Base-by-base conservation (phyloP, 106 monocot genomes). In the Dioscorea alata region DNA sequence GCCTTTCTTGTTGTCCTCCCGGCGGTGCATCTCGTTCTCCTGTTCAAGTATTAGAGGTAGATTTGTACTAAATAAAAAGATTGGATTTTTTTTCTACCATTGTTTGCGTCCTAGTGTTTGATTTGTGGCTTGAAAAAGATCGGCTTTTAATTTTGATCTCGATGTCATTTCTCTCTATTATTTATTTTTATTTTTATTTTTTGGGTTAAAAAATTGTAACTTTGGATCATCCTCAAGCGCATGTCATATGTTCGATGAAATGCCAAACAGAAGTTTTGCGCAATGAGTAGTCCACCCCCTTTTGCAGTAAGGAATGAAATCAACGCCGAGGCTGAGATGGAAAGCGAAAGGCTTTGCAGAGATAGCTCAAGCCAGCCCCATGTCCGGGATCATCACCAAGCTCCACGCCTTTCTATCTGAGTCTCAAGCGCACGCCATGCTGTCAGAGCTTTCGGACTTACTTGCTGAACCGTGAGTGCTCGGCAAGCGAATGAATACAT, bases 291-390 rank as follows among this genome's bases (percentile, higher is more conserved):
- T 6, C 15, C 54, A 54, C 15, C 54, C 54, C 3, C 15, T 19
- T 14, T 13, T 24, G 63, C 63, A 49, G 12, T 23, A 0, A 66
- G 12, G 23, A 66, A 85, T 85, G 87, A 77, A 83, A 31, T 58
- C 61, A 18, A 62, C 19, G 16, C 63, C 23, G 16, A 61, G 76
- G 34, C 78, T 88, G 19, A 84, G 95, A 74, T 96, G 95, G 91
- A 96, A 96, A 57, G 88, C 86, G 56, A 91, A 82, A 48, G 69
- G 59, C n/a, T 91, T 74, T 60, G 57, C 71, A 0, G 69, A 72
- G 19, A 68, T 82, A 28, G 88, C 95, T 7, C 23, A 57, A 16
- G 67, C 75, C 16, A 86, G 82, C 65, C 95, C 91, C 6, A 88
- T 91, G 79, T 96, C 91, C 14, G 17, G 54, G 69, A 68, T 88